Base-by-base conservation (phyloP, 2,329 filamentous ascomycete species). In the Torrubiellomyces zombiae region DNA sequence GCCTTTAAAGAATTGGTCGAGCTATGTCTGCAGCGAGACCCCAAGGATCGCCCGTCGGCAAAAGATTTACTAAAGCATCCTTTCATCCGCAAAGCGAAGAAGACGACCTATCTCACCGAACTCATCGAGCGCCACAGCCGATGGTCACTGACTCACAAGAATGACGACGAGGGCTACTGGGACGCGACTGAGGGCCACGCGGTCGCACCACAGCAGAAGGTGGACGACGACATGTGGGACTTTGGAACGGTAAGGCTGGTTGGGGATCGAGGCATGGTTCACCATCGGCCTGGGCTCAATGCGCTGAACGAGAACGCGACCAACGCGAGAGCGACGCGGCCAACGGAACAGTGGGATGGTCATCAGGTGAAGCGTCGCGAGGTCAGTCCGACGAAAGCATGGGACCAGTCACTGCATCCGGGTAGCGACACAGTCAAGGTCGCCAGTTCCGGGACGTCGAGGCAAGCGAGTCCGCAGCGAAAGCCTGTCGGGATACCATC, bases 61-160 rank as follows among this genome's bases (percentile, higher is more conserved):
- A 81, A 70, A 41, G 85, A 95, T 23, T 55, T 98, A 27, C 58
- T 95, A 21, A 80, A 80, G 40, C 85, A 94, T 47, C 75, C 82
- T 1, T 98, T 94, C 49, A 75, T 98, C 31, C 73, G 79, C 36
- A 75, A 74, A 39, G 89, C 86, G 10, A 95, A 93, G 56, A 89
- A 86, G 54, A 93, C 85, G 1, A 89, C 76, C n/a, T 94, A 93
- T 46, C 58, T 98, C 20, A 95, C 89, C 2, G 89, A 98, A 51
- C 59, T 98, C 28, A 95, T 98, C 41, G 83, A 94, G 48, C 67
- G 89, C 26, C 73, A 91, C 42, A 78, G 77, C 44, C 69, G 85
- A 32, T 98, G 85, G 82, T 71, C 78, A 27, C 74, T 80, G 14
- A 76, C 75, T 5, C 74, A 89, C 42, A 82, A 82, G 31, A 67